These are phyloP conservation scores for Euphorbia pulcherrima DNA, from an alignment of 345 rosid species.

Conservation along the genomic window DNA sequence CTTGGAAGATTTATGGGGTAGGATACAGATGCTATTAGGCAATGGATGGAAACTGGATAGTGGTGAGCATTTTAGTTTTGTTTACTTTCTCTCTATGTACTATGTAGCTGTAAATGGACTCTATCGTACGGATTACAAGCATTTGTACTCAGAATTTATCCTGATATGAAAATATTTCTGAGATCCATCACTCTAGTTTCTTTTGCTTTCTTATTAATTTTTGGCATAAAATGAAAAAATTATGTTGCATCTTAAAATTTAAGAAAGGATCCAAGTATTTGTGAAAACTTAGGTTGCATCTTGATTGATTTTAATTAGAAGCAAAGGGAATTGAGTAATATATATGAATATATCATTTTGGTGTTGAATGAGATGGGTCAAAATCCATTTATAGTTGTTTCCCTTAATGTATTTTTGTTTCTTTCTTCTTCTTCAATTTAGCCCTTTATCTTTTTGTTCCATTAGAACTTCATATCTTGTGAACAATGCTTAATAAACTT, in stretches of 20 bases:
- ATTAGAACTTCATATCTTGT: background rate
- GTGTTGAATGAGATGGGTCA: background rate
- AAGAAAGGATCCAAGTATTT: background rate
- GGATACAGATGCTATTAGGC: conserved; percentile 63
- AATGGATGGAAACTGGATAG: conserved; percentile 95
- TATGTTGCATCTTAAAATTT: too few species aligned
- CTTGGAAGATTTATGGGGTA: conserved; percentile 86
- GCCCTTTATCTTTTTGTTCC: background rate
- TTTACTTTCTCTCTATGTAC: background rate
- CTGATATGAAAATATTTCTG: background rate
- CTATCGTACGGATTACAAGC: background rate
- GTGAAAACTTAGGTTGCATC: background rate
- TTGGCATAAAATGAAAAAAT: background rate
- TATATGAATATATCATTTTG: background rate
- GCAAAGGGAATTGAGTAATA: background rate
- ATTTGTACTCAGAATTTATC: background rate
- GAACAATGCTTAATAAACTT: background rate
- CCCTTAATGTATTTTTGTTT: background rate
- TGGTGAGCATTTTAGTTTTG: conserved; percentile 41
- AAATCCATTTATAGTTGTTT: background rate
- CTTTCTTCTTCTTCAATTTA: background rate
- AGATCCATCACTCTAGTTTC: background rate
- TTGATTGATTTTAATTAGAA: background rate
- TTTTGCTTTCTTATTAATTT: background rate
- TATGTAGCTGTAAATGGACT: background rate